Conservation (phyloP, 345 rosid genomes). For the Turritis glabra region DNA sequence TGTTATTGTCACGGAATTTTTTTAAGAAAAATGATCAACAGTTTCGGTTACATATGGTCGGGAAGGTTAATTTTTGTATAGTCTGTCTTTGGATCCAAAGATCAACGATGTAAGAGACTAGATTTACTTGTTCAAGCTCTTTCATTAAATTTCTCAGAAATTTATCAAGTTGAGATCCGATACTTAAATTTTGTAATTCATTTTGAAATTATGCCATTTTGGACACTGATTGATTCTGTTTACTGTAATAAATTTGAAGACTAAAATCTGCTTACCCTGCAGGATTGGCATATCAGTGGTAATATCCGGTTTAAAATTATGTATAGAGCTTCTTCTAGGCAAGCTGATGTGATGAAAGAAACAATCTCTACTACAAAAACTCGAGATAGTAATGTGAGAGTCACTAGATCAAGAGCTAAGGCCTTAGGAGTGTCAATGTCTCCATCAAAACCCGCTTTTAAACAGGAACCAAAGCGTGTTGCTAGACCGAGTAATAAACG, state of each 20-base stretch:
- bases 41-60: background rate
- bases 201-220: background rate
- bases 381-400: conserved; percentile 44
- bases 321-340: conserved; percentile 38
- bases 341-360: conserved; percentile 55
- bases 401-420: conserved; percentile 74
- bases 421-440: conserved; percentile 53
- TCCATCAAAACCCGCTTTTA: conserved; percentile 55
- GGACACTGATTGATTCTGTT: background rate
- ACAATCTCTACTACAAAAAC: conserved; percentile 37
- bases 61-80: background rate
- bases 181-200: background rate
- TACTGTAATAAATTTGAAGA: background rate
- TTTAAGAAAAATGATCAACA: background rate
- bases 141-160: background rate
- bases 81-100: background rate
- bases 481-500: conserved; percentile 47
- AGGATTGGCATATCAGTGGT: conserved; percentile 11
- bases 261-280: background rate
- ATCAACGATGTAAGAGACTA: background rate
- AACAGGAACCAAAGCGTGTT: conserved; percentile 56
- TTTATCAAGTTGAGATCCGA: background rate
- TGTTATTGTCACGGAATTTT: background rate
- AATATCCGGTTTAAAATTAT: background rate
- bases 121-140: background rate